A percentile compares a stretch with the other conserved stretches of the same genome.
Evolutionary conservation across 2,329 filamentous ascomycete genomes (phyloP).

Genomic region (Xylaria polymorpha): DNA sequence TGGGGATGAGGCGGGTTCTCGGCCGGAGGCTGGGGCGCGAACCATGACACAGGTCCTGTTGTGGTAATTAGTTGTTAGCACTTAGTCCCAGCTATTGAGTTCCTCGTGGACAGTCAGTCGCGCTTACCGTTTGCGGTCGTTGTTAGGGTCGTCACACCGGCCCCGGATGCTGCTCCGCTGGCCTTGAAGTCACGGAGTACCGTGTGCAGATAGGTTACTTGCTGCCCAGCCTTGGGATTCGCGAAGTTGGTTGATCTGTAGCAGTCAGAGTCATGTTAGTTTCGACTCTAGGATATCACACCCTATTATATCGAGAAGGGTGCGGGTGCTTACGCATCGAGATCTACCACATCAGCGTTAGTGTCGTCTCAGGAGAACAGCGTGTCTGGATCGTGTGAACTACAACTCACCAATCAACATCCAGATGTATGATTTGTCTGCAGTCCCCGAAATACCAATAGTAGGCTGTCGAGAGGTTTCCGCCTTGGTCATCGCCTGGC

Average conservation of each 20-base stretch:
- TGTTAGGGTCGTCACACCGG: conserved; percentile 42
- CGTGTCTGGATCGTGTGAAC: background rate
- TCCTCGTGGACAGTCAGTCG: background rate
- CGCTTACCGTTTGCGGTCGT: conserved; percentile 33
- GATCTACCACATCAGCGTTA: conserved; percentile 42
- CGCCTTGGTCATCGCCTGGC: conserved; percentile 44
- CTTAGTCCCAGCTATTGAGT: background rate
- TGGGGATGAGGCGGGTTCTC: conserved; percentile 53
- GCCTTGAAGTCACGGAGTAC: conserved; percentile 50
- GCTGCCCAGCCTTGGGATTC: conserved; percentile 45
- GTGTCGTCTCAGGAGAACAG: conserved; percentile 11
- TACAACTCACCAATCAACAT: conserved; percentile 46
- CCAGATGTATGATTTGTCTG: conserved; percentile 46
- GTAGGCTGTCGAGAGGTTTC: conserved; percentile 48
- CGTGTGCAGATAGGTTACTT: conserved; percentile 48
- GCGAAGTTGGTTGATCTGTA: conserved; percentile 47
- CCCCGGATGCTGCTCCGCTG: conserved; percentile 36
- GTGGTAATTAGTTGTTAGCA: conserved; percentile 26
- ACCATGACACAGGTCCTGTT: conserved; percentile 46
- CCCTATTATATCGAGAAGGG: background rate
- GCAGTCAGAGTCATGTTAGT: conserved; percentile 16
- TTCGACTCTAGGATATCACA: conserved; percentile 2
- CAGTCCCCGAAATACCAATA: conserved; percentile 43
- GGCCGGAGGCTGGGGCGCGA: conserved; percentile 50
- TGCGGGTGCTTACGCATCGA: conserved; percentile 45